Evolutionary conservation across 331 rosid species (phyloP).

Genomic region (Arachis monticola): DNA sequence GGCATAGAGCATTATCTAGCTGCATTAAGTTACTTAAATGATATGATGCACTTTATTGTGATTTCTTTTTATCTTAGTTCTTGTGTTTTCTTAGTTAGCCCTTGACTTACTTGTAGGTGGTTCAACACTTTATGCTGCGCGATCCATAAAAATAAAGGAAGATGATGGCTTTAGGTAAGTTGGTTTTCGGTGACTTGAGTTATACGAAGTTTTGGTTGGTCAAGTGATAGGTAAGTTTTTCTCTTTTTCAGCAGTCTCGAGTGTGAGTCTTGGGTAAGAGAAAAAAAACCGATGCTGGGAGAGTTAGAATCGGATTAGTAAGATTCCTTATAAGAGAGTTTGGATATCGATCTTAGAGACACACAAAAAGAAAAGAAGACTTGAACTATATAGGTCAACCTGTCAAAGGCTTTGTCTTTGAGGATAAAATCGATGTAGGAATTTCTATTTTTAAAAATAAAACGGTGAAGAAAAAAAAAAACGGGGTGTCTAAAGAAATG

Average conservation of each 20-base stretch:
- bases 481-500: neutral
- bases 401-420: neutral
- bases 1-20: slow-evolving; percentile 6
- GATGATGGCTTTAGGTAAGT: slow-evolving; percentile 79
- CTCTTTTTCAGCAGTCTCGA: too few species aligned
- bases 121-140: slow-evolving; percentile 70
- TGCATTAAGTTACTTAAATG: neutral
- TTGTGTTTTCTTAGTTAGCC: slow-evolving; percentile 35
- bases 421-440: neutral
- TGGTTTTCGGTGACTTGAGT: slow-evolving; percentile 35
- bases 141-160: slow-evolving; percentile 83
- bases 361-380: neutral
- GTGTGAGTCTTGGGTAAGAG: too few species aligned
- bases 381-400: neutral
- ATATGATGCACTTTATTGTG: neutral
- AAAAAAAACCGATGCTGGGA: too few species aligned
- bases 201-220: neutral
- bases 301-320: too few species aligned
- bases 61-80: slow-evolving; percentile 37
- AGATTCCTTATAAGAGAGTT: too few species aligned
- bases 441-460: neutral
- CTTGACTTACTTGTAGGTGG: slow-evolving; percentile 64
- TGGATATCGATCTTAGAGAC: too few species aligned
- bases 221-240: too few species aligned
- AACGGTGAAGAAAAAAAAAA: neutral